Evolutionary conservation across 176 grass and related monocot genomes (phyloP).

Genomic region (Lolium multiflorum): DNA sequence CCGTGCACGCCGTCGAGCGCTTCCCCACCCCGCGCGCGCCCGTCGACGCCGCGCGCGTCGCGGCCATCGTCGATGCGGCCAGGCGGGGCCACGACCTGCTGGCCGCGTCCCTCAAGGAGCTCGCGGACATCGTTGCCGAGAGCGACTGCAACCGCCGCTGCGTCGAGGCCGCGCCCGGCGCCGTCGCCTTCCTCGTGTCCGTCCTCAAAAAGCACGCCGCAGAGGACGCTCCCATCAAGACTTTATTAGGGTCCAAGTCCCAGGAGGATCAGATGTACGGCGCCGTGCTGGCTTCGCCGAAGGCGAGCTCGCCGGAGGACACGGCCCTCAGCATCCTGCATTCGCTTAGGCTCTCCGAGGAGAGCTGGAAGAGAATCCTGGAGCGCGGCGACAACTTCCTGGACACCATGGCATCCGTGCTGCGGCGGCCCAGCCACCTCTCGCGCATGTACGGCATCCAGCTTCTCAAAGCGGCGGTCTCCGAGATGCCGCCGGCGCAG

Average conservation of each 20-base stretch:
- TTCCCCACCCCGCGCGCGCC: constrained; percentile 74
- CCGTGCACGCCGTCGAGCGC: constrained; percentile 68
- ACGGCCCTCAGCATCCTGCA: constrained; percentile 60
- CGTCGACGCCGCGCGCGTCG: constrained; percentile 53
- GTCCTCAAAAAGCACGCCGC: constrained; percentile 41
- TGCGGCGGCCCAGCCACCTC: constrained; percentile 57
- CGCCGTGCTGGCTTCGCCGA: not conserved
- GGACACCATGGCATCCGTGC: constrained; percentile 48
- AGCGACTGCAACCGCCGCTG: constrained; percentile 71
- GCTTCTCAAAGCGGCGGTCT: constrained; percentile 57
- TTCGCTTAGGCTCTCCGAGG: constrained; percentile 65
- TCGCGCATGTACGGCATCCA: constrained; percentile 55
- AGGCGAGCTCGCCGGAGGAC: constrained; percentile 46
- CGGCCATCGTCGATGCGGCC: constrained; percentile 47
- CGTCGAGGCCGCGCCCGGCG: constrained; percentile 51
- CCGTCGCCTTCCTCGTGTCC: constrained; percentile 57
- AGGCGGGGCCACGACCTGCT: constrained; percentile 5
- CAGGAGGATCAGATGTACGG: not conserved
- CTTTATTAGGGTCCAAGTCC: not conserved
- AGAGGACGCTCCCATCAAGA: not conserved
- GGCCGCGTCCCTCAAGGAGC: constrained; percentile 45
- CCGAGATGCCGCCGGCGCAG: constrained; percentile 38
- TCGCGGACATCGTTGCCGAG: constrained; percentile 55
- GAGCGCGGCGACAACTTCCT: constrained; percentile 43
- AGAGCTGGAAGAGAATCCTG: constrained; percentile 43